Percentiles rank a stretch among this genome's conserved stretches.
These are phyloP conservation scores for Aspergillus amoenus DNA, from an alignment of 2,329 filamentous ascomycete species.

Conservation along the genomic window DNA sequence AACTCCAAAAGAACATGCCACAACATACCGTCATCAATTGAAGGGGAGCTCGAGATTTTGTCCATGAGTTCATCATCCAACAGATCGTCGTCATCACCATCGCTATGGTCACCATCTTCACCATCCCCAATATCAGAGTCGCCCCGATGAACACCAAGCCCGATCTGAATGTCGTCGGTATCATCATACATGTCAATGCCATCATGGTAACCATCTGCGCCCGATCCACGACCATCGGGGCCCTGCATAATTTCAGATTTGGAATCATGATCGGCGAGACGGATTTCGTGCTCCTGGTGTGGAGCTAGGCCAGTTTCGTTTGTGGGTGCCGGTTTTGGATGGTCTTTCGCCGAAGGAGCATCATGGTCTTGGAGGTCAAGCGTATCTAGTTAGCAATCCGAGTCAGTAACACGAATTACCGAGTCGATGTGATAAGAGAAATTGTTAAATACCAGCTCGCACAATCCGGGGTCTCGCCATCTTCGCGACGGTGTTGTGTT, in stretches of 20 bases:
- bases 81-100: slow-evolving; percentile 66
- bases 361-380: slow-evolving; percentile 88
- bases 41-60: slow-evolving; percentile 97
- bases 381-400: slow-evolving; percentile 62
- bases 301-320: slow-evolving; percentile 61
- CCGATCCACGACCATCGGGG: slow-evolving; percentile 58
- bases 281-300: slow-evolving; percentile 82
- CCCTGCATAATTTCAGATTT: slow-evolving; percentile 69
- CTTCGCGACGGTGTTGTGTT: slow-evolving; percentile 12
- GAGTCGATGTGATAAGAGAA: neutral
- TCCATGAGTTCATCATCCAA: slow-evolving; percentile 95
- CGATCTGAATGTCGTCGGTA: slow-evolving; percentile 25
- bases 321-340: slow-evolving; percentile 57
- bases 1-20: neutral
- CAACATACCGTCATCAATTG: slow-evolving; percentile 86
- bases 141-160: slow-evolving; percentile 19
- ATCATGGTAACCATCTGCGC: slow-evolving; percentile 32
- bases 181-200: slow-evolving; percentile 36
- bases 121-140: slow-evolving; percentile 16
- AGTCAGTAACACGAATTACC: slow-evolving; percentile 2
- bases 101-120: slow-evolving; percentile 56
- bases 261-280: slow-evolving; percentile 74
- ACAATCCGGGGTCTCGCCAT: slow-evolving; percentile 48
- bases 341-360: slow-evolving; percentile 80
- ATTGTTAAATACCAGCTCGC: slow-evolving; percentile 41